These are phyloP conservation scores for Penicillium cinerascens DNA, from an alignment of 495 filamentous ascomycete species.

Conservation along the genomic window DNA sequence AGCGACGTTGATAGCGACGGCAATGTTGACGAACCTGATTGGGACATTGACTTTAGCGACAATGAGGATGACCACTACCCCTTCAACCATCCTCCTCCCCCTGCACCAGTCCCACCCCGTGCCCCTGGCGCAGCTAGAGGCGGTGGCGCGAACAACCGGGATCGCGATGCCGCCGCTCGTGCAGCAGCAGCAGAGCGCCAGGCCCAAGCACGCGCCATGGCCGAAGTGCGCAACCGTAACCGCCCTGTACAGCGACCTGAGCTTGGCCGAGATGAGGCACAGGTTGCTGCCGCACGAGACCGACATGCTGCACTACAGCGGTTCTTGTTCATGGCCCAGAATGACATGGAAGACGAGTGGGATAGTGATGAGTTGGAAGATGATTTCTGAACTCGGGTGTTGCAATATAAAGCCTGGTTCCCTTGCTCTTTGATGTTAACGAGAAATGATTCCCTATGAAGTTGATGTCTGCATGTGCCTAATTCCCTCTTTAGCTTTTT, in stretches of 20 bases:
- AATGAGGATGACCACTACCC: constrained; percentile 25
- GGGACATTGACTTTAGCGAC: constrained; percentile 7
- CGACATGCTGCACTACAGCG: constrained; percentile 42
- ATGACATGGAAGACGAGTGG: constrained; percentile 62
- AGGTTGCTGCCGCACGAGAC: constrained; percentile 2
- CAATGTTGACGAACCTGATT: constrained; percentile 15
- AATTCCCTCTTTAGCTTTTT: background rate
- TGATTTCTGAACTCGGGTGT: constrained; percentile 24
- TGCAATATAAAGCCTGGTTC: background rate
- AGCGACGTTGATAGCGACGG: constrained; percentile 25
- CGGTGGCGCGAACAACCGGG: constrained; percentile 21
- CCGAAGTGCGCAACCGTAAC: constrained; percentile 35
- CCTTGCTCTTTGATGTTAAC: background rate
- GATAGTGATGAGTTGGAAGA: constrained; percentile 60
- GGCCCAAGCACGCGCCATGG: constrained; percentile 44
- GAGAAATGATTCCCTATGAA: constrained; percentile 5
- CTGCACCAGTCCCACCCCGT: constrained; percentile 40
- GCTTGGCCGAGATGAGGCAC: background rate
- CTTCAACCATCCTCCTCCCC: constrained; percentile 37
- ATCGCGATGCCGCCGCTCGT: constrained; percentile 37
- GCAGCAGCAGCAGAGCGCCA: constrained; percentile 43
- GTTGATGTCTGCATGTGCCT: background rate
- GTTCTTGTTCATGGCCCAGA: constrained; percentile 51
- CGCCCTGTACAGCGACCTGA: constrained; percentile 7
- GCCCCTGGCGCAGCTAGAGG: constrained; percentile 24